phyloP scores from a whole-genome alignment of 164 flowering plant genomes.

The Stephania cephalantha region DNA sequence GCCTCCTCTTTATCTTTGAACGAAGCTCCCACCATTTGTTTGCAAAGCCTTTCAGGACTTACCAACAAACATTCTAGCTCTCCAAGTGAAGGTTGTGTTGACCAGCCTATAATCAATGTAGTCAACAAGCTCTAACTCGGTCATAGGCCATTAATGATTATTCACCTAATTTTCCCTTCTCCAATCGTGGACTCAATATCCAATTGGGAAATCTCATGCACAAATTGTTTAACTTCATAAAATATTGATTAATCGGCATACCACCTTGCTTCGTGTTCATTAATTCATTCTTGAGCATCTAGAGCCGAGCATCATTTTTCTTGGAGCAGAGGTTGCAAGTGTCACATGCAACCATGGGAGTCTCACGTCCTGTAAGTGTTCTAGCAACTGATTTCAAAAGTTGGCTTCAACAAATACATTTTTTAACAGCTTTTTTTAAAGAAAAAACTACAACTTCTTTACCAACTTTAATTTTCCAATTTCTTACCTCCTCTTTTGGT shows the following conservation, averaged over 20 bases:
- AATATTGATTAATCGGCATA: not conserved
- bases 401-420: not conserved
- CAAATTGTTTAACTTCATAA: no score
- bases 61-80: not conserved
- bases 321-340: not conserved
- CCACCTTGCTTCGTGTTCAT: not conserved
- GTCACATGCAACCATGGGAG: not conserved
- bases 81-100: not conserved
- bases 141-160: no score
- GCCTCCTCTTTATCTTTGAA: slow-evolving; percentile 3
- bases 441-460: no score
- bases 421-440: not conserved
- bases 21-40: not conserved
- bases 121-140: not conserved
- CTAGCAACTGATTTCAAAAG: not conserved
- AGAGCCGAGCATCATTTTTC: not conserved
- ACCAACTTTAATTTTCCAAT: not conserved
- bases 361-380: not conserved
- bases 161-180: not conserved
- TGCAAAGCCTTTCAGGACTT: not conserved
- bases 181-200: not conserved
- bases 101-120: not conserved
- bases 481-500: not conserved
- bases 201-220: not conserved
- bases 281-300: not conserved